phyloP scores from a whole-genome alignment of 306 rosid species.

The Pachyrhizus erosus region DNA sequence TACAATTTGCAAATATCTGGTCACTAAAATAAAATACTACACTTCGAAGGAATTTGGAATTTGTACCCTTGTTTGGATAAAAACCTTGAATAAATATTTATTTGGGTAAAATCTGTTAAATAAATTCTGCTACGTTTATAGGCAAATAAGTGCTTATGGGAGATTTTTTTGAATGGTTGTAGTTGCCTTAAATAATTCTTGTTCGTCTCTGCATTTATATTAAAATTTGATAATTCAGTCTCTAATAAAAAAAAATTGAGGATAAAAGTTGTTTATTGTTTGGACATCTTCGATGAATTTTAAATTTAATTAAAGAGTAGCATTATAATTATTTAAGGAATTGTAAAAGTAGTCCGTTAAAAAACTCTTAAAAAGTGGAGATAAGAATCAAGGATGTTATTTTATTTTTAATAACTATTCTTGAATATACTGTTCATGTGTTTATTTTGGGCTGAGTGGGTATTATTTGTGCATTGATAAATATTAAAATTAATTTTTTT shows the following conservation, averaged over 20 bases:
- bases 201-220: too few species aligned
- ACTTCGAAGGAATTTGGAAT: neutral
- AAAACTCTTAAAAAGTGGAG: too few species aligned
- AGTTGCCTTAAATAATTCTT: neutral
- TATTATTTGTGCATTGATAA: too few species aligned
- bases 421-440: neutral
- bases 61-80: neutral
- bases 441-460: too few species aligned
- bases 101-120: neutral
- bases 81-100: neutral
- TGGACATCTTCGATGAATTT: neutral
- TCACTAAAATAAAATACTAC: neutral
- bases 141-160: neutral
- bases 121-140: neutral
- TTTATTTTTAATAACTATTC: neutral
- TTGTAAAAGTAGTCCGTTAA: neutral
- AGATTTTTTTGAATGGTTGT: neutral
- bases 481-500: too few species aligned
- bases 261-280: neutral
- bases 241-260: neutral
- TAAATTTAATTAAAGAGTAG: neutral
- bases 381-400: neutral
- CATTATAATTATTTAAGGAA: neutral
- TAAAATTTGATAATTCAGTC: neutral
- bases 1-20: neutral